These are phyloP conservation scores for Chenopodium berlandieri DNA, from an alignment of 148 eudicot genomes.

Conservation along the genomic window DNA sequence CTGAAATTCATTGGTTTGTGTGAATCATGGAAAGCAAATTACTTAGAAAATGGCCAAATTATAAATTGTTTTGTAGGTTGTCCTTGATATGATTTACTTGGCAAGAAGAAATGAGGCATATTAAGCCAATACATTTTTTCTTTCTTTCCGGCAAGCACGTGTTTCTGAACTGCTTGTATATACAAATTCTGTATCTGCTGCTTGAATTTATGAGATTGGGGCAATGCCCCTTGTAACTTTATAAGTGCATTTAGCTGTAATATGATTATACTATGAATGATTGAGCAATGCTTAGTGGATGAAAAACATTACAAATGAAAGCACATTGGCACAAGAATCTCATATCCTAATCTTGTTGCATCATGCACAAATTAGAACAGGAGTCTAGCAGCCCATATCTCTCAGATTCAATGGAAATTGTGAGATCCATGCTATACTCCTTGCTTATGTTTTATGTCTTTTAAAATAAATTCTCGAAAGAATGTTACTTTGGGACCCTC, in stretches of 20 bases:
- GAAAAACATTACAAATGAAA: background rate
- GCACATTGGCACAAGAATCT: no score
- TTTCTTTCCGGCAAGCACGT: background rate
- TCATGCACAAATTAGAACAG: no score
- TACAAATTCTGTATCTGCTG: slow-evolving; percentile 7
- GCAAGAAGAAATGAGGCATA: background rate
- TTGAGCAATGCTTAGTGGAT: background rate
- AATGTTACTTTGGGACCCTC: no score
- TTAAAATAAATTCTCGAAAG: no score
- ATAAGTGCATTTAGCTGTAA: background rate
- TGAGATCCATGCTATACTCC: no score
- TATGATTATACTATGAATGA: background rate
- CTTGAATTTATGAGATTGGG: background rate
- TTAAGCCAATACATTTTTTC: background rate
- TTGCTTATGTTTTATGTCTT: no score
- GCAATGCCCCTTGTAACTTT: background rate
- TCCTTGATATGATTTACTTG: background rate
- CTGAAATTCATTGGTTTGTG: background rate
- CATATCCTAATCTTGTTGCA: no score
- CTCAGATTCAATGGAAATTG: no score
- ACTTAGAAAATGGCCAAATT: background rate
- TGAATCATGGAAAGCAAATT: background rate
- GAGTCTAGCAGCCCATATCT: no score
- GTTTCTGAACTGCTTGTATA: slow-evolving; percentile 8
- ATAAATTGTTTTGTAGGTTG: background rate